Base-by-base conservation (phyloP, 108 stramenopile genomes). In the Fragilariopsis cylindrus region DNA sequence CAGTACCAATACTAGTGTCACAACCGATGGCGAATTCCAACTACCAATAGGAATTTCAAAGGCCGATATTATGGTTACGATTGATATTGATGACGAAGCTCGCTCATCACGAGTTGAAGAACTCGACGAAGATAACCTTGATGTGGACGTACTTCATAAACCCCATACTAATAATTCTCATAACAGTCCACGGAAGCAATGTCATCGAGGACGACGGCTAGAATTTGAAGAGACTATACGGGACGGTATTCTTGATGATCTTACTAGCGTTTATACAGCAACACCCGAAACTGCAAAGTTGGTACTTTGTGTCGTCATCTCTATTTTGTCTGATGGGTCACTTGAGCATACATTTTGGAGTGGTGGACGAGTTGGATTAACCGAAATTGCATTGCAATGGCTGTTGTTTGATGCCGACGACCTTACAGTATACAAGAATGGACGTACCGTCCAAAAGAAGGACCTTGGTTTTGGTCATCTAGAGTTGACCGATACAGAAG, bases 331-430 rank as follows among this genome's bases (percentile, higher is more conserved):
- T 48, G 74, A 74, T 16, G 74, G 74, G 16, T 54, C 74, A 5
- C 53, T 74, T 9, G 39, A 52, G 11, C 64, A 62, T n/a, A 74
- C 53, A 54, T 44, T 65, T 0, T 57, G 11, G 19, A 63, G 41
- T 50, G 43, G 52, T 12, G 65, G 54, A 46, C 60, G 62, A 1
- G 63, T 74, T 39, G 74, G 74, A 16, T 49, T 66, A 21, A 63
- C 53, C 48, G 74, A 74, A 50, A 54, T 74, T 43, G 65, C 0
- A 6, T 19, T 74, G 64, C 50, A 63, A 30, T 74, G 74, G 74
- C 18, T 62, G 13, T n/a, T 74, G 52, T 74, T 74, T 66, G 74
- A 66, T 5, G 74, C 74, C 9, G 74, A 74, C 42, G 65, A 74
- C 56, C 49, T 74, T 2, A 63, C 18, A 55, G 56, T 74, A n/a